Conservation (phyloP, 2,329 filamentous ascomycete species). For the Leptographium radiaticola region DNA sequence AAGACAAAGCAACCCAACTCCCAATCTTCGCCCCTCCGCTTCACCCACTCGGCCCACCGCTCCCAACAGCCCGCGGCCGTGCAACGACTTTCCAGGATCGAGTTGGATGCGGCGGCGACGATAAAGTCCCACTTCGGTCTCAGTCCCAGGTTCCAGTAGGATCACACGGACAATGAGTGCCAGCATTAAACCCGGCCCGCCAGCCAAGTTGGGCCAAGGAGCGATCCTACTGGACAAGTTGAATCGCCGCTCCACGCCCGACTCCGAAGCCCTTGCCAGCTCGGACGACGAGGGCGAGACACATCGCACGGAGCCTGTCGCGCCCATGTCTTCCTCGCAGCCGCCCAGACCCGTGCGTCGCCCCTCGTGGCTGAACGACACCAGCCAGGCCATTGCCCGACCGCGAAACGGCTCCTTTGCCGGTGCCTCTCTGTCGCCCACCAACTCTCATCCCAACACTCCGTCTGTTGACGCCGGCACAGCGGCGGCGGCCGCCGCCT, state of each 20-base stretch:
- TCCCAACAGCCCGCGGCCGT: neutral
- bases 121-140: neutral
- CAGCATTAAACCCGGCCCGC: conserved; percentile 34
- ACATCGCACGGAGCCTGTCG: conserved; percentile 33
- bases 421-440: conserved; percentile 64
- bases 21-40: neutral
- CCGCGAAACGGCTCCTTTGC: conserved; percentile 67
- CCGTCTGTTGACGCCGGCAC: conserved; percentile 52
- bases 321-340: conserved; percentile 21
- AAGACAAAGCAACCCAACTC: too few species aligned
- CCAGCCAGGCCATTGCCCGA: conserved; percentile 47
- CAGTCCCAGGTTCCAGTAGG: conserved; percentile 1
- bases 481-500: conserved; percentile 19
- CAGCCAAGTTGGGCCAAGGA: conserved; percentile 37
- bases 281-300: conserved; percentile 84
- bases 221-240: conserved; percentile 61
- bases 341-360: conserved; percentile 54
- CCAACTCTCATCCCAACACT: conserved; percentile 68
- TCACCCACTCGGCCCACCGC: neutral
- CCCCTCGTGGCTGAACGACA: conserved; percentile 79
- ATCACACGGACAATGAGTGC: conserved; percentile 34
- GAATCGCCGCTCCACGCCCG: conserved; percentile 75
- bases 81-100: neutral
- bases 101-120: conserved; percentile 7
- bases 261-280: conserved; percentile 85